Base-by-base conservation (phyloP, 805 yeast genomes). In the Cyberlindnera mycetangii region DNA sequence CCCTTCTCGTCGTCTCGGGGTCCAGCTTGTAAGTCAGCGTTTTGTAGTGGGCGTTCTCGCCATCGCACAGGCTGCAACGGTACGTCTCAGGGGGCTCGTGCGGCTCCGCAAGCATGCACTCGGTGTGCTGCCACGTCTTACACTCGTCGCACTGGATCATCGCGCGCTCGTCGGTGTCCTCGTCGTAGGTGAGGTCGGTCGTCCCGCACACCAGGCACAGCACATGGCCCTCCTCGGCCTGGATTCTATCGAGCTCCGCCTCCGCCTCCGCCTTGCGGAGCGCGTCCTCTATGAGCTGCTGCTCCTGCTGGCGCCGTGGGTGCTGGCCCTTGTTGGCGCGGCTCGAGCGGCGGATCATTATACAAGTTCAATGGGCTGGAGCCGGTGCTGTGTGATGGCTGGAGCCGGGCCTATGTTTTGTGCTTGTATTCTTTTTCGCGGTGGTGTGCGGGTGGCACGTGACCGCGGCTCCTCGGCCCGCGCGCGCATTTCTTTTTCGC, bases 101-200 rank as follows among this genome's bases (percentile, higher is more conserved):
- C 18, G 54, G 58, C n/a, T 55, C 55, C 10, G 64, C 70, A 20
- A 82, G 73, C 76, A 82, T 70, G 61, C 90, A 84, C 43, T 58
- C 65, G 25, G 76, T 74, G 56, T 84, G 90, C 58, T 84, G 89
- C 89, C 89, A 84, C 2, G 88, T 76, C 36, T 71, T 62, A 58
- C 90, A 84, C 7, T 63, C 53, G 21, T 80, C 87, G 62, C 90
- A 84, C 54, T 79, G 79, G 21, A 83, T 74, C 85, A 82, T 81
- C 11, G 68, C 69, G 7, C 42, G 80, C 1, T 62, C 60, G 48
- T 80, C 86, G 4, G 70, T 72, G 0, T 72, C 81, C 48, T 74
- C 84, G 53, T 81, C 69, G 57, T 78, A 81, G 49, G 78, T 81
- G 15, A 65, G 71, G 44, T 76, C 78, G 17, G 70, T 76, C 2